Conservation (phyloP, 306 rosid species). For the Vigna angularis region DNA sequence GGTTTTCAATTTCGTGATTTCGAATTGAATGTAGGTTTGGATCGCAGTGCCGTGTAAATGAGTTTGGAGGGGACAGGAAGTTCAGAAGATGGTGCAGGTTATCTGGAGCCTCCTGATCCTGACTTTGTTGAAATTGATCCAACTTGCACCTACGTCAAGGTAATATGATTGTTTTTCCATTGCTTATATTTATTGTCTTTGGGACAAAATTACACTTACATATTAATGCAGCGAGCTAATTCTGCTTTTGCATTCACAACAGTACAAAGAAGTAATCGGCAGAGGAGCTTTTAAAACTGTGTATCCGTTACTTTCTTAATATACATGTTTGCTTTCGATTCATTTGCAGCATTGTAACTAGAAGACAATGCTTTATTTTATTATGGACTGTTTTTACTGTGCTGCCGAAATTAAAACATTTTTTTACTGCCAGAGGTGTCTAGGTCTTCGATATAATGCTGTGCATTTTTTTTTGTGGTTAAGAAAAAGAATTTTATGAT, state of each 20-base stretch:
- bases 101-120: constrained; percentile 20
- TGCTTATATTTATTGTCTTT: no score
- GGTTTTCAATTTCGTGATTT: background rate
- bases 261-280: constrained; percentile 9
- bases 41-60: background rate
- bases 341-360: background rate
- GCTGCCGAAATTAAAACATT: background rate
- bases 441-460: background rate
- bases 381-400: background rate
- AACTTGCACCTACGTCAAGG: background rate
- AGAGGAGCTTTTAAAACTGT: constrained; percentile 24
- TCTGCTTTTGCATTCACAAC: background rate
- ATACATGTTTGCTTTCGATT: background rate
- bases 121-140: constrained; percentile 10
- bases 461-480: background rate
- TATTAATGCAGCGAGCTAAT: constrained; percentile 22
- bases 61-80: background rate
- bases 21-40: background rate
- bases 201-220: background rate
- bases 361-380: background rate
- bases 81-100: background rate
- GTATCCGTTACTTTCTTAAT: background rate
- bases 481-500: background rate
- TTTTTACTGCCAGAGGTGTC: background rate
- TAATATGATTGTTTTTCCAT: background rate